Evolutionary conservation across 2,329 filamentous ascomycete species (phyloP).

Genomic region (Coniochaeta hoffmannii): DNA sequence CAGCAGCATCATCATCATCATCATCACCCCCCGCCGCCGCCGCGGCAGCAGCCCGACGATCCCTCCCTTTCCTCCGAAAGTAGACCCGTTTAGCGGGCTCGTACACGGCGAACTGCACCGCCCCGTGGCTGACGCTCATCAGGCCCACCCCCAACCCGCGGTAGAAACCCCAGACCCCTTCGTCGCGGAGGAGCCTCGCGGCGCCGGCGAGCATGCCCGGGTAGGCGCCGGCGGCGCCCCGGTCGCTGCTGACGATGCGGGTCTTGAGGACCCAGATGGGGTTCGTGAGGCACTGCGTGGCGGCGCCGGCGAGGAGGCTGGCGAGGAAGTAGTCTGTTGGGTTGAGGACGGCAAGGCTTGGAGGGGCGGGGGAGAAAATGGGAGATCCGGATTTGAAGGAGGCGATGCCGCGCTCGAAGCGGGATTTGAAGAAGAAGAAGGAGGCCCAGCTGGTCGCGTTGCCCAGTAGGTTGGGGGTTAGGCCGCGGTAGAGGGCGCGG

Average conservation of each 20-base stretch:
- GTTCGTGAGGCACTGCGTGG: constrained; percentile 81
- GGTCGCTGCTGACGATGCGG: constrained; percentile 85
- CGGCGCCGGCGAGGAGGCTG: constrained; percentile 60
- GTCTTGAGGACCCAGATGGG: constrained; percentile 98
- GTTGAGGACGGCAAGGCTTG: constrained; percentile 29
- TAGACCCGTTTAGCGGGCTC: constrained; percentile 59
- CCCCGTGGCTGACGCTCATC: constrained; percentile 83
- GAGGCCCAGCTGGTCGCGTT: constrained; percentile 86
- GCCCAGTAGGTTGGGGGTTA: constrained; percentile 84
- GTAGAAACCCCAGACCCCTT: constrained; percentile 79
- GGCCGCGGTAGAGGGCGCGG: constrained; percentile 75
- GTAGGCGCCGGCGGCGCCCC: constrained; percentile 70
- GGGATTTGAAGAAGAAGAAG: constrained; percentile 75
- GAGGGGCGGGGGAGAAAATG: constrained; percentile 6
- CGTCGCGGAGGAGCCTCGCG: constrained; percentile 55
- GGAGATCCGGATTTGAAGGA: constrained; percentile 16
- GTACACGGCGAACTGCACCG: constrained; percentile 94
- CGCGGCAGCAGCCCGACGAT: background rate
- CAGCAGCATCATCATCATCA: background rate
- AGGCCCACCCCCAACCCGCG: constrained; percentile 76
- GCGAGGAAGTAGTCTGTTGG: constrained; percentile 74
- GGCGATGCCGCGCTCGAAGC: constrained; percentile 41
- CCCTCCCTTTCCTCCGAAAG: constrained; percentile 33
- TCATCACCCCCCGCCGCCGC: background rate
- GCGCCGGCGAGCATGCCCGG: constrained; percentile 67